Conservation (phyloP, 2,329 filamentous ascomycete genomes). For the Cordyceps militaris region DNA sequence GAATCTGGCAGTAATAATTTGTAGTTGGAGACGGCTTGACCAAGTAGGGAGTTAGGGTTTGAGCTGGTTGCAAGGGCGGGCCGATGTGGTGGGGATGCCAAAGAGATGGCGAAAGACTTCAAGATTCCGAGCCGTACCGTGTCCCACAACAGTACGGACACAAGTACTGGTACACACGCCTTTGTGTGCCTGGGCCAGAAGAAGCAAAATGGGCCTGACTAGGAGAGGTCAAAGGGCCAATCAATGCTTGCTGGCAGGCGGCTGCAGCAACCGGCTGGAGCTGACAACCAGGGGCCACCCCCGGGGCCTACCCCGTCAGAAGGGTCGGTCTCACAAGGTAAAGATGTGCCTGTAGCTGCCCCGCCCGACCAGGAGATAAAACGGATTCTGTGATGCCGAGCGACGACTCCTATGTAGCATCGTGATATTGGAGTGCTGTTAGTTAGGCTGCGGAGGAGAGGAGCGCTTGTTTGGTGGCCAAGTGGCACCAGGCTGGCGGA, state of each 20-base stretch:
- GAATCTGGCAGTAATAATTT: conserved; percentile 2
- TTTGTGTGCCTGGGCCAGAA: background rate
- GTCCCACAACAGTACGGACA: conserved; percentile 12
- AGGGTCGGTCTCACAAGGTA: background rate
- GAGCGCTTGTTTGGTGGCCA: background rate
- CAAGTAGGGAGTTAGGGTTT: background rate
- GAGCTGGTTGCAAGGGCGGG: conserved; percentile 8
- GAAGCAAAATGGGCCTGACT: background rate
- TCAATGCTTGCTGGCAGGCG: background rate
- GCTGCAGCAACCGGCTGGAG: background rate
- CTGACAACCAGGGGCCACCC: background rate
- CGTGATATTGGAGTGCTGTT: background rate
- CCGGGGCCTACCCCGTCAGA: background rate
- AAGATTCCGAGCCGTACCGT: conserved; percentile 18
- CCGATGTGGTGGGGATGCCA: conserved; percentile 8
- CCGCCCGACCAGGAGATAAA: background rate
- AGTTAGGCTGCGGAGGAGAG: background rate
- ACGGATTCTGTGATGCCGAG: background rate
- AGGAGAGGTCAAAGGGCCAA: background rate
- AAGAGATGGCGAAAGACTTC: conserved; percentile 11
- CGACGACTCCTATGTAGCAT: background rate
- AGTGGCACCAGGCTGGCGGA: background rate
- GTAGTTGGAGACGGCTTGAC: background rate
- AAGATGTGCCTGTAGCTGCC: background rate
- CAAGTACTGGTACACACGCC: background rate